Evolutionary conservation across 2,329 filamentous ascomycete species (phyloP), one percentile per base, ranked within the genome.

Genomic region (Ophiobolus disseminans): DNA sequence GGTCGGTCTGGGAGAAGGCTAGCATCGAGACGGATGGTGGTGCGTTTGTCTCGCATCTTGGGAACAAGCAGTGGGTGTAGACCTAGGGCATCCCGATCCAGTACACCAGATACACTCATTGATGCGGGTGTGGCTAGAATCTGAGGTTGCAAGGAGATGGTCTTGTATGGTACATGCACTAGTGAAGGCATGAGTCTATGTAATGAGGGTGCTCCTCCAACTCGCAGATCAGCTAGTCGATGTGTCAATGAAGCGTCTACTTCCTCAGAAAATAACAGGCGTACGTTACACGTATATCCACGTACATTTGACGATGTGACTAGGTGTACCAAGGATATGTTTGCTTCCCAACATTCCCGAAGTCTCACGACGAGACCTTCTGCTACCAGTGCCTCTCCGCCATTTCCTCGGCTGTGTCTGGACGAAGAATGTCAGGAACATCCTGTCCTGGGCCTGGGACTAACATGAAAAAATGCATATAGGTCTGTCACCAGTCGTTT

Each of bases 21-120:
- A 81, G 73, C 21, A 64, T 84, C 8, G 76, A 78, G 37, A 71
- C 63, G 30, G 78, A 78, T 57, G 81, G 74, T 2, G 83, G 84
- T 3, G 64, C 70, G 0, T 84, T 82, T 56, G 53, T 86, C 1
- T 82, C 80, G 21, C 82, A 86, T 26, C 58, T 75, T 46, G 80
- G 82, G 3, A 81, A 73, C 53, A 78, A 81, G 66, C 73, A 78
- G 44, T 84, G 81, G 81, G 38, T 40, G 11, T 40, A 40, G 38
- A 13, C 7, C 22, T 20, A 19, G 26, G 14, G 9, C 14, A 13
- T 32, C 7, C n/a, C 14, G 16, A 21, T 17, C 7, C 26, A 16
- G 2, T 21, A 31, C 17, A 21, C 25, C 17, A 37, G 35, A 32
- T 40, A 31, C 25, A 21, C 19, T 31, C 16, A 11, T 40, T 19